A percentile compares a stretch with the other conserved stretches of the same genome.
Evolutionary conservation across 305 asterid species (phyloP).

Genomic region (Ilex paraguariensis): DNA sequence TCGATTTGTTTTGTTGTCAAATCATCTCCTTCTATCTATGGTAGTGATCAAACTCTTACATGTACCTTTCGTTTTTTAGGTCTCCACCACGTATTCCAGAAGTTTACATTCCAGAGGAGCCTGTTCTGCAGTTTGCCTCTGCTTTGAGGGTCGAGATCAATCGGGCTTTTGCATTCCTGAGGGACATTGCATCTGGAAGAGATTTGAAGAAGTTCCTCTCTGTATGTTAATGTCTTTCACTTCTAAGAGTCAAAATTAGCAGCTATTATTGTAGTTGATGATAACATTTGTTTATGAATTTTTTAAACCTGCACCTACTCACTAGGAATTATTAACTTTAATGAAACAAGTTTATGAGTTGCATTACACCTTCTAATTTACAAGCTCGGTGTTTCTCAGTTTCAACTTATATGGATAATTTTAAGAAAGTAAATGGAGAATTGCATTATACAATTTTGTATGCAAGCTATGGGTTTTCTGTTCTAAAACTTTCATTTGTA

Average conservation of each 20-base stretch:
- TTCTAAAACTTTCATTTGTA: no score
- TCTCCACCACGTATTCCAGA: conserved; percentile 68
- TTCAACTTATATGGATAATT: no score
- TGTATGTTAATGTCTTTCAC: conserved; percentile 33
- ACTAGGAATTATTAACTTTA: neutral
- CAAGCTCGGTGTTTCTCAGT: no score
- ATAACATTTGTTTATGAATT: neutral
- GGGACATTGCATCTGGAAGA: conserved; percentile 66
- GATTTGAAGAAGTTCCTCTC: conserved; percentile 61
- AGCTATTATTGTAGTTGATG: no score
- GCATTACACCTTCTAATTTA: no score
- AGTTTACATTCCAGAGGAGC: conserved; percentile 57
- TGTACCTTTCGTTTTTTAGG: conserved; percentile 17
- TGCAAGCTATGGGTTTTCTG: no score
- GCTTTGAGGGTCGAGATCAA: conserved; percentile 57
- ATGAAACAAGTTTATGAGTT: no score
- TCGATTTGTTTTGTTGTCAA: neutral
- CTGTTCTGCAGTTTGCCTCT: conserved; percentile 42
- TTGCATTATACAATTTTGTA: neutral
- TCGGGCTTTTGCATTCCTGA: conserved; percentile 39
- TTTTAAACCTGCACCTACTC: neutral
- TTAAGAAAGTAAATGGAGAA: neutral
- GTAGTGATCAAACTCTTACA: neutral
- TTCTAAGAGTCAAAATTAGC: neutral
- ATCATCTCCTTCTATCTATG: neutral